Evolutionary conservation across 139 green algal genomes (phyloP), one percentile per base, ranked within the genome.

Genomic region (Auxenochlorella pyrenoidosa): DNA sequence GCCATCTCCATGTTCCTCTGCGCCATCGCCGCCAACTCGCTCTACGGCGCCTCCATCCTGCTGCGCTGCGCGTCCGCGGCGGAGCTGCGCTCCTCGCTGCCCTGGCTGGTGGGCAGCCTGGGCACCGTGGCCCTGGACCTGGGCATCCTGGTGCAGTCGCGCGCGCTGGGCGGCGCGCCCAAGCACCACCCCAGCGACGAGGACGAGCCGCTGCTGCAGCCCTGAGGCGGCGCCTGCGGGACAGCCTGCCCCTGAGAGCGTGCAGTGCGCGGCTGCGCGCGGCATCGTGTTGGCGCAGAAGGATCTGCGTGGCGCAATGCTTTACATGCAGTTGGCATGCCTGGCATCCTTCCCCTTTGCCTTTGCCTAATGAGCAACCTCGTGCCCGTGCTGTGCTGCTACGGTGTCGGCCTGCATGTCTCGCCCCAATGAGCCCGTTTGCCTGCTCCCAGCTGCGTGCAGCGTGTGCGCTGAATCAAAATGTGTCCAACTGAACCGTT

Each of bases 31-130:
- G 96, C 95, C 73, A 98, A 98, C 91, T 51, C 94, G 51, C 92
- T 91, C 47, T 98, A 97, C 47, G 96, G 95, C 43, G 51, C 84
- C 12, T 90, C 89, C 76, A 98, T 99, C 83, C 75, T 98, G 58
- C 78, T 98, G 75, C 90, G 96, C 8, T 82, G 92, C 8, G 85
- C 90, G 47, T 85, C 12, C 26, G 60, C 82, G 86, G 32, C 83
- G 34, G 84, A 94, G n/a, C 72, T 97, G 40, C 59, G 89, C 28
- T 86, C 92, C 58, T 95, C 96, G 84, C 41, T 91, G 65, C 96
- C 96, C 28, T 99, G 96, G 96, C 87, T 99, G 36, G 82, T 95
- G 30, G 96, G 96, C 60, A 94, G 88, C 22, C 90, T 98, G 36
- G 96, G 96, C 8, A 98, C 96, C 38, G 94, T 98, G 21, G 83